Evolutionary conservation across 148 eudicot species (phyloP).

Genomic region (Nepenthes mirabilis): DNA sequence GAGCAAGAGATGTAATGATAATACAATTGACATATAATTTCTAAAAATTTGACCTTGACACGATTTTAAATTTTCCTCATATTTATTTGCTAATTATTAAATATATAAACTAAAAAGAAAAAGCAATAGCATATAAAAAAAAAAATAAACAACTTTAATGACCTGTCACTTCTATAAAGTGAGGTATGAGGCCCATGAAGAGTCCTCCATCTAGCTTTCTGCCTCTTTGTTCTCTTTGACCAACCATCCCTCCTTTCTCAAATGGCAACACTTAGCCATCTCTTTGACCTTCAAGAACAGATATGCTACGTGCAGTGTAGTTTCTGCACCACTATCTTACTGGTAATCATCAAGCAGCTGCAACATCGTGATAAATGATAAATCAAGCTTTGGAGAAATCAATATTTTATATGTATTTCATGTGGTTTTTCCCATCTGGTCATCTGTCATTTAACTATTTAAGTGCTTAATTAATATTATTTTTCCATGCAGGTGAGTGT

Average conservation of each 20-base stretch:
- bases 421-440: background rate
- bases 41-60: too few relatives aligned
- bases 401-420: background rate
- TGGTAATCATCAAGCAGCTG: conserved; percentile 30
- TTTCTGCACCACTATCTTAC: conserved; percentile 64
- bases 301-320: conserved; percentile 87
- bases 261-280: conserved; percentile 22
- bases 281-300: conserved; percentile 51
- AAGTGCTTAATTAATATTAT: background rate
- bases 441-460: background rate
- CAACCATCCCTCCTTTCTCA: background rate
- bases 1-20: too few relatives aligned
- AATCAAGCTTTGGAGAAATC: too few relatives aligned
- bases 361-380: too few relatives aligned
- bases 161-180: background rate
- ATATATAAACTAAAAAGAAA: too few relatives aligned
- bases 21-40: too few relatives aligned
- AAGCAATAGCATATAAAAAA: too few relatives aligned
- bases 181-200: background rate
- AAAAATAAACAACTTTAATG: too few relatives aligned
- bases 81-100: too few relatives aligned
- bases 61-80: too few relatives aligned
- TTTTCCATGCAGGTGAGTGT: conserved; percentile 56
- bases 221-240: background rate
- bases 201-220: background rate